Evolutionary conservation across 192 early-diverging fungal species (phyloP).

Genomic region (Linnemannia hyalina): DNA sequence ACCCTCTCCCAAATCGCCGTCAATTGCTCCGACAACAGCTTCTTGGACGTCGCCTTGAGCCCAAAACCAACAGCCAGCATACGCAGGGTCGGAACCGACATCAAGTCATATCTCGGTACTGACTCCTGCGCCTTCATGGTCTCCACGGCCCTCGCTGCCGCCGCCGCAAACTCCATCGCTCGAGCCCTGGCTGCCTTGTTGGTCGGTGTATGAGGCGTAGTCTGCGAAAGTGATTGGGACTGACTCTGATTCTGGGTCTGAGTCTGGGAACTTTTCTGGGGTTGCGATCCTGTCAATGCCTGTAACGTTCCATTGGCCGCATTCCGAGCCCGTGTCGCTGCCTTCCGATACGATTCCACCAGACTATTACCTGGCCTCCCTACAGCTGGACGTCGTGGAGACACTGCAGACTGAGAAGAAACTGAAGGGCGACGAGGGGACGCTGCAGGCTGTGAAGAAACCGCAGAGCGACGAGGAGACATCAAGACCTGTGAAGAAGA

Average conservation of each 20-base stretch:
- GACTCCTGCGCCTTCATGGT: constrained; percentile 7
- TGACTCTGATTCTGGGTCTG: not conserved
- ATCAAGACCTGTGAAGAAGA: not conserved
- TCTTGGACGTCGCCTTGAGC: constrained; percentile 27
- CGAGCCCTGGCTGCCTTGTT: not conserved
- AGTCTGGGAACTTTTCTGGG: not conserved
- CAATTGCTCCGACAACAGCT: constrained; percentile 26
- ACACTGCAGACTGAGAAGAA: too few species aligned
- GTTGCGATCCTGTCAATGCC: not conserved
- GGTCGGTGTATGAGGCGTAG: not conserved
- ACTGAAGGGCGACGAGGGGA: too few species aligned
- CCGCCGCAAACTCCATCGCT: constrained; percentile 21
- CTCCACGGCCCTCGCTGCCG: constrained; percentile 25
- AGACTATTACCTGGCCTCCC: not conserved
- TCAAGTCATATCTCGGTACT: constrained; percentile 23
- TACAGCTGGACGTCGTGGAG: not conserved
- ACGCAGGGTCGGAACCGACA: constrained; percentile 27
- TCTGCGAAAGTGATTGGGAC: not conserved
- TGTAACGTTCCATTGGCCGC: not conserved
- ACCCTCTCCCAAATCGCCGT: constrained; percentile 25
- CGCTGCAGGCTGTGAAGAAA: too few species aligned
- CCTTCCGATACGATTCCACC: not conserved
- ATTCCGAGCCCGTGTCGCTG: constrained; percentile 1
- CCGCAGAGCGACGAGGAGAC: not conserved
- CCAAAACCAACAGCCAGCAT: constrained; percentile 31